Base-by-base conservation (phyloP, 352 stramenopile species). In the Globisporangium recalcitrans region DNA sequence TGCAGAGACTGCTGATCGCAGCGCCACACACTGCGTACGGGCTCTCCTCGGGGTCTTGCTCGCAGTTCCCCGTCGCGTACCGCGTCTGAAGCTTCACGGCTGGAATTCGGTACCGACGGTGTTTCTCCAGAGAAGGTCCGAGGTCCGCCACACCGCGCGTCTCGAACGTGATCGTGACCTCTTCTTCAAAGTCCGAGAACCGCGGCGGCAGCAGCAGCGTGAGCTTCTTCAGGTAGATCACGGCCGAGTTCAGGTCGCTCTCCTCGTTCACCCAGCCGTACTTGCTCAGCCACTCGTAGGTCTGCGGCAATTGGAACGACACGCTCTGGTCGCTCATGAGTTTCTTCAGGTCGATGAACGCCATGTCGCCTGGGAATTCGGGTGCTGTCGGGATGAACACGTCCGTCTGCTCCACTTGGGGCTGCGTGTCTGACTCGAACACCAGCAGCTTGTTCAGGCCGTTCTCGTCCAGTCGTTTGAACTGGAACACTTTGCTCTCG, bases 181-280 rank as follows among this genome's bases (percentile, higher is more conserved):
- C 46, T 19, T 52, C 46, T 4, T 52, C 24, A 29, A 52, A 52
- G 22, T 52, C 46, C 22, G 46, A 26, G 46, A 52, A 52, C 46
- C 46, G 46, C 11, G 46, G 46, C n/a, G 46, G 46, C 22, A 52
- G 11, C 46, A 52, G 10, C 11, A 52, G 46, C 22, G 46, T 52
- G 46, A 52, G 46, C 22, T 52, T 29, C 46, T 52, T 52, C 11
- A 52, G 22, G 24, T 52, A 52, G 21, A 52, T 27, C 21, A 52
- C 21, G 3, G 46, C 46, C 6, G 11, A 1, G 22, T 52, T 27
- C 46, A 52, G 24, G 11, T 52, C 46, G 22, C 46, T 52, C 46
- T 52, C 46, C 11, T 52, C 46, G 7, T 52, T 52, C 22, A 52
- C 46, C 46, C 46, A 52, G 46, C 46, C 46, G 46, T 52, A 52